Evolutionary conservation across 2,329 filamentous ascomycete genomes (phyloP).

Genomic region (Beauveria pseudobassiana): DNA sequence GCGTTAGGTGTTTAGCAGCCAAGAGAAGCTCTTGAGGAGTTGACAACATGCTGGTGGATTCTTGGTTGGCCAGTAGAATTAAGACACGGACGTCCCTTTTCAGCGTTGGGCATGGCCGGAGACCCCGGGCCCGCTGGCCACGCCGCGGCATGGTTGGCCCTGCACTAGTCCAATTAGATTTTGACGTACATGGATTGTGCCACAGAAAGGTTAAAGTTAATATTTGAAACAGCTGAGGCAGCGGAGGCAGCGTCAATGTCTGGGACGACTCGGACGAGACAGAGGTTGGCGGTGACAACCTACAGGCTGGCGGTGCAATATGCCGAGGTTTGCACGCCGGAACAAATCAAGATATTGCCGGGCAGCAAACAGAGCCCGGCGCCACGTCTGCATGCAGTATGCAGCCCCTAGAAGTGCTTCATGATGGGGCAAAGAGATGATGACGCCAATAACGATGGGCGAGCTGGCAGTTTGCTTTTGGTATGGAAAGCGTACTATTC

Average conservation of each 20-base stretch:
- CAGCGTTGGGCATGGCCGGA: not conserved
- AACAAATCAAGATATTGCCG: not conserved
- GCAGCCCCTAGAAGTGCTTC: not conserved
- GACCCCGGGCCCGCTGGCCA: conserved; percentile 6
- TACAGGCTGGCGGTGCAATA: not conserved
- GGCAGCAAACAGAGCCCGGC: not conserved
- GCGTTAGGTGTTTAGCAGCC: too few species aligned
- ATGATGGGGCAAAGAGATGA: not conserved
- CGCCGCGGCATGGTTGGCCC: not conserved
- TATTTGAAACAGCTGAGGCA: not conserved
- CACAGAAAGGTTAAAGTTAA: not conserved
- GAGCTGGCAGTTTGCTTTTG: not conserved
- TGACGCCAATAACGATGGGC: not conserved
- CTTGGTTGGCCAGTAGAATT: not conserved
- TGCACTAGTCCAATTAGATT: not conserved
- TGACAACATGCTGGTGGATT: too few species aligned
- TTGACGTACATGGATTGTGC: not conserved
- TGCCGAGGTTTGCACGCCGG: not conserved
- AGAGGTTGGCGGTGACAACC: not conserved
- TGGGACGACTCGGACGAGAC: not conserved
- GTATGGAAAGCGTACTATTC: not conserved
- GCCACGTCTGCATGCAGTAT: not conserved
- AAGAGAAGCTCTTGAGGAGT: too few species aligned
- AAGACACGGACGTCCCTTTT: not conserved
- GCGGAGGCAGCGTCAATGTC: not conserved